phyloP scores from a whole-genome alignment of 2,329 filamentous ascomycete species.

The Myriangium duriaei region DNA sequence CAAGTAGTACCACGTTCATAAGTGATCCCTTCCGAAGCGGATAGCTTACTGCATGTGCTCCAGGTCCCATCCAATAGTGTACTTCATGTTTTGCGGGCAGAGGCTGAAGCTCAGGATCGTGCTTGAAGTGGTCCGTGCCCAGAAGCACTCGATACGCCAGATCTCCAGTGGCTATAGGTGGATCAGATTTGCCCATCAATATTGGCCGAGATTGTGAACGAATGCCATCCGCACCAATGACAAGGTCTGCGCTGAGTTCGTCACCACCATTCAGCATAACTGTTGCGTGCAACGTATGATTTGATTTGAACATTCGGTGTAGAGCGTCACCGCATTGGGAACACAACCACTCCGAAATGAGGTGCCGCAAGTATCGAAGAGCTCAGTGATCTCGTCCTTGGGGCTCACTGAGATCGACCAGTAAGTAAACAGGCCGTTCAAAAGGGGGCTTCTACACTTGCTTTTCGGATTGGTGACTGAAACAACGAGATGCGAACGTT shows the following conservation, averaged over 20 bases:
- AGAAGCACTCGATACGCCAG: constrained; percentile 53
- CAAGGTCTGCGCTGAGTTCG: constrained; percentile 28
- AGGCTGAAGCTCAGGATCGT: constrained; percentile 38
- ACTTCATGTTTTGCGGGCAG: constrained; percentile 42
- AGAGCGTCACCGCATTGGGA: too few species aligned
- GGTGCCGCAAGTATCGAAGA: too few species aligned
- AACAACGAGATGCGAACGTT: too few species aligned
- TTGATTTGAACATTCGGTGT: too few species aligned
- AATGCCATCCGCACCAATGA: constrained; percentile 37
- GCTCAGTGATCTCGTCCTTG: too few species aligned
- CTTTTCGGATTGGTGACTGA: too few species aligned
- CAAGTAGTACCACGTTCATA: constrained; percentile 54
- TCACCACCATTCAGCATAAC: constrained; percentile 29
- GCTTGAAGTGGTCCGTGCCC: constrained; percentile 37
- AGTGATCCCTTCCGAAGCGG: constrained; percentile 45
- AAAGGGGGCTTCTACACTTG: too few species aligned
- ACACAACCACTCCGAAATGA: too few species aligned
- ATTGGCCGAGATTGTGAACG: background rate
- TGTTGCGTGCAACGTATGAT: too few species aligned
- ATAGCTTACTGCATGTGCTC: constrained; percentile 50
- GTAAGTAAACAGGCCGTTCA: too few species aligned
- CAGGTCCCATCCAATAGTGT: constrained; percentile 53
- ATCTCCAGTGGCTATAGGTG: constrained; percentile 43
- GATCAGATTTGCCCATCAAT: background rate
- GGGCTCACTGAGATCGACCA: too few species aligned